Conservation (phyloP, 371 early-diverging fungal species). For the Apophysomyces variabilis region DNA sequence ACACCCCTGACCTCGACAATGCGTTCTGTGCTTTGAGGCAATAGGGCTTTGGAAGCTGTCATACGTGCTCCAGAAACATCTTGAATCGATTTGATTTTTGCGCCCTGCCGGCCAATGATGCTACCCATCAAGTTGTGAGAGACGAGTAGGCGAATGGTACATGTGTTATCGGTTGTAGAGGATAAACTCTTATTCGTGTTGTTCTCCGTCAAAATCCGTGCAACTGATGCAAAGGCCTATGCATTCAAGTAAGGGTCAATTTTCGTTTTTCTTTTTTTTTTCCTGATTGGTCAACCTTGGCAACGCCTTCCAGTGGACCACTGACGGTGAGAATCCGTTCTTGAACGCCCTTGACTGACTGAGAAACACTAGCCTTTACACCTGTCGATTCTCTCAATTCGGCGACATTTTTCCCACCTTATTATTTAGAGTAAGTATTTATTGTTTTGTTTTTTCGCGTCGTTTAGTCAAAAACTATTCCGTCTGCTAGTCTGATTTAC, state of each 20-base stretch:
- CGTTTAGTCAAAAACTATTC: neutral
- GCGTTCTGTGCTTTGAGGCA: constrained; percentile 87
- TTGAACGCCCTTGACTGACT: constrained; percentile 80
- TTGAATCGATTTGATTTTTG: constrained; percentile 87
- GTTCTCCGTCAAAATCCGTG: constrained; percentile 79
- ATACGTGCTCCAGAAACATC: constrained; percentile 80
- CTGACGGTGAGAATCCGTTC: constrained; percentile 87
- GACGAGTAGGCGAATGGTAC: constrained; percentile 73
- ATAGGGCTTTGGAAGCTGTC: constrained; percentile 83
- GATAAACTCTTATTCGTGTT: neutral
- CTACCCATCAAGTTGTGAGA: constrained; percentile 88
- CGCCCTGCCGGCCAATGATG: constrained; percentile 86
- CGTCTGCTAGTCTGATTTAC: constrained; percentile 7
- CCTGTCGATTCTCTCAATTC: constrained; percentile 82
- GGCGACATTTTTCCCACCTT: constrained; percentile 80
- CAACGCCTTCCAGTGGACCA: constrained; percentile 78
- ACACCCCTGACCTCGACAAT: constrained; percentile 82
- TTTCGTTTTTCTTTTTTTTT: neutral
- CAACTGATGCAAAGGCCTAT: constrained; percentile 44
- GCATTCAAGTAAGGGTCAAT: neutral
- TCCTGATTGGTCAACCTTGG: constrained; percentile 51
- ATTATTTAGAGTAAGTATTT: too few relatives aligned
- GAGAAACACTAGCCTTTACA: constrained; percentile 87
- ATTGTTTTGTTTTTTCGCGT: neutral
- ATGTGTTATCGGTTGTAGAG: constrained; percentile 32